Percentiles rank a stretch among this genome's conserved stretches.
These are phyloP conservation scores for Brassica rapa DNA, from an alignment of 345 rosid genomes.

Conservation along the genomic window DNA sequence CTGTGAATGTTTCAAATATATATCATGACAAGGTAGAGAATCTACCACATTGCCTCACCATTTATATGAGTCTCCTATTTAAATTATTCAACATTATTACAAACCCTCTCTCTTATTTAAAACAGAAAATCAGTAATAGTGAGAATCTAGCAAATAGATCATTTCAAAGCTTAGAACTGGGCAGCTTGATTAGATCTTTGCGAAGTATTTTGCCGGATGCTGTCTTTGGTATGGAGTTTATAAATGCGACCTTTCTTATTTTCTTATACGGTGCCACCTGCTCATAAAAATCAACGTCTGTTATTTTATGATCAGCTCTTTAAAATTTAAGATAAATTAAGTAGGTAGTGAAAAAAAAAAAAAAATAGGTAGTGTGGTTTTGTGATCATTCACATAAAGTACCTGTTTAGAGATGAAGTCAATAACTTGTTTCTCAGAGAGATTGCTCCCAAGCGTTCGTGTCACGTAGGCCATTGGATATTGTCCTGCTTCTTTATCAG, in stretches of 20 bases:
- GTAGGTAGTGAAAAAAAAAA: not conserved
- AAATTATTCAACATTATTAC: not conserved
- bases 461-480: conserved; percentile 83
- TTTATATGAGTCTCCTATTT: not conserved
- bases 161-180: conserved; percentile 68
- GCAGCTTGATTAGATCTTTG: conserved; percentile 76
- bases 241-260: conserved; percentile 46
- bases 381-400: not conserved
- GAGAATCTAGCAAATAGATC: not conserved
- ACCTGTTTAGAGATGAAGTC: conserved; percentile 75
- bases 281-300: not conserved
- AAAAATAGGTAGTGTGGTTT: not conserved
- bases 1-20: not conserved
- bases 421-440: conserved; percentile 53
- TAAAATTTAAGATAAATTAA: not conserved
- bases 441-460: conserved; percentile 46
- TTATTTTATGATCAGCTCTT: not conserved
- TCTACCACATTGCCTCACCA: not conserved
- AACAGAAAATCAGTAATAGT: not conserved
- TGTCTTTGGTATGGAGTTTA: conserved; percentile 66
- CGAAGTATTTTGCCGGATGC: conserved; percentile 84
- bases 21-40: not conserved
- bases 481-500: conserved; percentile 76
- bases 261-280: conserved; percentile 90
- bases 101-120: not conserved